A percentile compares a stretch with the other conserved stretches of the same genome.
Evolutionary conservation across 345 rosid genomes (phyloP).

Genomic region (Lenwebbia sp.): DNA sequence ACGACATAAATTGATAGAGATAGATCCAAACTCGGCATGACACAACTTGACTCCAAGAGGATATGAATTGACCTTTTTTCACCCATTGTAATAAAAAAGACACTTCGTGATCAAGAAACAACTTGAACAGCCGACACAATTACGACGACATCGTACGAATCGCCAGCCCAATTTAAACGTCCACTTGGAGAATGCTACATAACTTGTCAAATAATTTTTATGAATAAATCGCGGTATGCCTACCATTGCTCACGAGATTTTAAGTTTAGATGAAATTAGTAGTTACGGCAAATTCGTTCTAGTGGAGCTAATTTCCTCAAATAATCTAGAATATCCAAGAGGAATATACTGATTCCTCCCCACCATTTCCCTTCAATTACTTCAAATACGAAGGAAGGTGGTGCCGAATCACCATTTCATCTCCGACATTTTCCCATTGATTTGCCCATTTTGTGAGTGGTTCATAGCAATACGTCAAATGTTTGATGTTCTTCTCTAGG

Average conservation of each 20-base stretch:
- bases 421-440: neutral
- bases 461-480: neutral
- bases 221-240: neutral
- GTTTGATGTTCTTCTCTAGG: neutral
- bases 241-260: neutral
- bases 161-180: neutral
- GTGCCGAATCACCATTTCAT: neutral
- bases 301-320: neutral
- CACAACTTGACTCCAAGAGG: neutral
- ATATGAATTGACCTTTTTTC: neutral
- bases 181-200: neutral
- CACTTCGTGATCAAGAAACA: neutral
- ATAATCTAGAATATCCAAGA: neutral
- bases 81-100: neutral
- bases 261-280: neutral
- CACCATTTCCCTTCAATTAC: neutral
- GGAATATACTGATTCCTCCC: neutral
- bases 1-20: neutral
- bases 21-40: neutral
- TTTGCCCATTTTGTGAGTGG: neutral
- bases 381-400: neutral
- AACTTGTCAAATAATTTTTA: neutral
- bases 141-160: neutral
- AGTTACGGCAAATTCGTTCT: neutral
- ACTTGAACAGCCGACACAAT: too few species aligned